phyloP scores from a whole-genome alignment of 139 green algal genomes.

The Micractinium sp. region DNA sequence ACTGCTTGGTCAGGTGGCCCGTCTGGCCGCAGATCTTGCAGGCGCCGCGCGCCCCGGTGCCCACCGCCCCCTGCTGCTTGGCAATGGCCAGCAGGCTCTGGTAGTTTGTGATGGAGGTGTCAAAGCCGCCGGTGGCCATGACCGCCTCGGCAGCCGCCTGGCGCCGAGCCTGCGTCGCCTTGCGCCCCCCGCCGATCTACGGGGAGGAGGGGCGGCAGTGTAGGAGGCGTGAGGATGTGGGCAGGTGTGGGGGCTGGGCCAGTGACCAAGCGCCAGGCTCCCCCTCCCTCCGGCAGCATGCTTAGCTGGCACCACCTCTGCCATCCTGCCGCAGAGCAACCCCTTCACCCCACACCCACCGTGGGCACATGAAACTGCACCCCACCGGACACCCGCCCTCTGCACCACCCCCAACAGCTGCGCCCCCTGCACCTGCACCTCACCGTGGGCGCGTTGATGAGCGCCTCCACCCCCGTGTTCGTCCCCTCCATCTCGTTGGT shows the following conservation, averaged over 20 bases:
- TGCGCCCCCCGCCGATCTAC: conserved; percentile 44
- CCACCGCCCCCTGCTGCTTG: conserved; percentile 65
- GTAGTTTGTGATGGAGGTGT: conserved; percentile 72
- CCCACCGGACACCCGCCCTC: no score
- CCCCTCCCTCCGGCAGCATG: background rate
- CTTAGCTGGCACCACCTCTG: no score
- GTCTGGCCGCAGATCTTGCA: conserved; percentile 87
- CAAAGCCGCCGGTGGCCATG: conserved; percentile 72
- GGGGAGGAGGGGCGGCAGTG: background rate
- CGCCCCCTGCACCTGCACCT: background rate
- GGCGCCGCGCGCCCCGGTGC: conserved; percentile 67
- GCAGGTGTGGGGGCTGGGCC: background rate
- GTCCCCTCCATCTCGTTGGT: conserved; percentile 60
- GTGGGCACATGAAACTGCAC: background rate
- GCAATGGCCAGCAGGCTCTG: conserved; percentile 73
- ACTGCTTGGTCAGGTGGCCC: conserved; percentile 91
- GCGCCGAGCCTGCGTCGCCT: conserved; percentile 48
- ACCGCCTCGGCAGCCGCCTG: conserved; percentile 71
- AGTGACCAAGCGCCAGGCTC: no score
- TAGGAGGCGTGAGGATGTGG: background rate
- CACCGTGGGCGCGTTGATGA: conserved; percentile 70
- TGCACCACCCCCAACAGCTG: background rate
- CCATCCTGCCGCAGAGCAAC: no score
- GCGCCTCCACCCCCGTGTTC: conserved; percentile 78
- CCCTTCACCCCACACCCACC: no score